Conservation (phyloP, 2,329 filamentous ascomycete species). For the Cercospora citrullina region DNA sequence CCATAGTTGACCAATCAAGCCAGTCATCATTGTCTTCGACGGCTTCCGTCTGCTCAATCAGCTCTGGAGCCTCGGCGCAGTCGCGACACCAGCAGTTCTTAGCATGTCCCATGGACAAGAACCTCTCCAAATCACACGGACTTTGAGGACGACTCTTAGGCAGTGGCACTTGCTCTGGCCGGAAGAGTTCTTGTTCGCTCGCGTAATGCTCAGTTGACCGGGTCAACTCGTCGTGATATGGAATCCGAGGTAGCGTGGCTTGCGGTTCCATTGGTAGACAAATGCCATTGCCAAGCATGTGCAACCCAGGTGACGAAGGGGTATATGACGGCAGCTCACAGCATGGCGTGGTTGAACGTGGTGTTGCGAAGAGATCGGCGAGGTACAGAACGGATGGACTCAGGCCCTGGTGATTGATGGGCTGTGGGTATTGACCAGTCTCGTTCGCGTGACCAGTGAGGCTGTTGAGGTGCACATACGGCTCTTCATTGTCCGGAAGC, state of each 20-base stretch:
- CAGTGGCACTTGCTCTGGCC: constrained; percentile 13
- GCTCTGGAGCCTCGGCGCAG: constrained; percentile 28
- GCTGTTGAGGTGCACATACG: constrained; percentile 35
- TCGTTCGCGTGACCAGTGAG: constrained; percentile 32
- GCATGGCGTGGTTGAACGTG: neutral
- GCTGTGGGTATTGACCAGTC: constrained; percentile 13
- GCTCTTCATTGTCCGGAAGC: constrained; percentile 28
- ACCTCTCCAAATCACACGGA: constrained; percentile 31
- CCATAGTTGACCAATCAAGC: constrained; percentile 26
- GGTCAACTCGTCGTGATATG: constrained; percentile 16
- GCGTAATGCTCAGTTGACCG: constrained; percentile 31
- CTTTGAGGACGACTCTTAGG: constrained; percentile 17
- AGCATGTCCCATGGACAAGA: constrained; percentile 35
- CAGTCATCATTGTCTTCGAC: constrained; percentile 26
- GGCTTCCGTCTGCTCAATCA: constrained; percentile 21
- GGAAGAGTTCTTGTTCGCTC: constrained; percentile 34
- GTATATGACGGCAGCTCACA: constrained; percentile 24
- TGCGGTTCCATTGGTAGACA: neutral
- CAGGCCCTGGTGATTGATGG: constrained; percentile 15
- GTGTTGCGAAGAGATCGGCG: constrained; percentile 20
- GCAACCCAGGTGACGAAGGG: neutral
- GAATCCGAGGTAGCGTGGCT: neutral
- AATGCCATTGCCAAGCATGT: neutral
- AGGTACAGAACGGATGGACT: constrained; percentile 26
- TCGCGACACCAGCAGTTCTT: constrained; percentile 35